Evolutionary conservation across 2,329 filamentous ascomycete species (phyloP).

Genomic region (Ophiostoma pallidulum): DNA sequence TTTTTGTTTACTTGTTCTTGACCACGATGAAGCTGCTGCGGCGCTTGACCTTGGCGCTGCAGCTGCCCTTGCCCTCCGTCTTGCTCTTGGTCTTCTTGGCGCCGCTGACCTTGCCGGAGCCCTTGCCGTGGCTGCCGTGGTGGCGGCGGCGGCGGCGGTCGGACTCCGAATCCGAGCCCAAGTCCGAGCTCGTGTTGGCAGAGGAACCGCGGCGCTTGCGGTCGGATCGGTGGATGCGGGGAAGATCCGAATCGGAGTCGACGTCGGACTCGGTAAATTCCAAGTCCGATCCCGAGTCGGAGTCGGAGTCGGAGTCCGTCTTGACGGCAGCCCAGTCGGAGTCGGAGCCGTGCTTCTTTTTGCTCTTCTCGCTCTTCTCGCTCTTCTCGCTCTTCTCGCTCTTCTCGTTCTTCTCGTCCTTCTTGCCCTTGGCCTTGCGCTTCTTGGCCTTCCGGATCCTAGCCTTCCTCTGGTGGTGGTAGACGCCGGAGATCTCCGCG

Average conservation of each 20-base stretch:
- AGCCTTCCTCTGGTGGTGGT: no score
- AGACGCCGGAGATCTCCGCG: no score
- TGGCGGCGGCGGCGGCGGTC: neutral
- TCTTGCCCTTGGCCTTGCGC: neutral
- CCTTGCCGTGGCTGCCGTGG: neutral
- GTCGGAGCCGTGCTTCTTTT: neutral
- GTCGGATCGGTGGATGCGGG: no score
- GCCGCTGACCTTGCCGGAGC: neutral
- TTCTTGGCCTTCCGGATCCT: no score
- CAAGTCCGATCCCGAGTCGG: constrained; percentile 1
- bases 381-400: neutral
- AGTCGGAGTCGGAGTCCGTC: neutral
- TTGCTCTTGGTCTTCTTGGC: constrained; percentile 1
- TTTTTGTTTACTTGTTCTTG: neutral
- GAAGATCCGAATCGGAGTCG: no score
- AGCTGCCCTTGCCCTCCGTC: neutral
- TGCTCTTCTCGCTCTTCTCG: neutral
- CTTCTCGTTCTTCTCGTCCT: neutral
- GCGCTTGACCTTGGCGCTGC: constrained; percentile 5
- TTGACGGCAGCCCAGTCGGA: constrained; percentile 20
- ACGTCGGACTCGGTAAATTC: neutral
- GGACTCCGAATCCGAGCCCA: neutral
- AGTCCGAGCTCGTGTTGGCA: no score
- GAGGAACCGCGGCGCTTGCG: no score
- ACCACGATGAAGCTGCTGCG: constrained; percentile 1